Base-by-base conservation (phyloP, 106 monocot species). In the Apostasia shenzhenica region DNA sequence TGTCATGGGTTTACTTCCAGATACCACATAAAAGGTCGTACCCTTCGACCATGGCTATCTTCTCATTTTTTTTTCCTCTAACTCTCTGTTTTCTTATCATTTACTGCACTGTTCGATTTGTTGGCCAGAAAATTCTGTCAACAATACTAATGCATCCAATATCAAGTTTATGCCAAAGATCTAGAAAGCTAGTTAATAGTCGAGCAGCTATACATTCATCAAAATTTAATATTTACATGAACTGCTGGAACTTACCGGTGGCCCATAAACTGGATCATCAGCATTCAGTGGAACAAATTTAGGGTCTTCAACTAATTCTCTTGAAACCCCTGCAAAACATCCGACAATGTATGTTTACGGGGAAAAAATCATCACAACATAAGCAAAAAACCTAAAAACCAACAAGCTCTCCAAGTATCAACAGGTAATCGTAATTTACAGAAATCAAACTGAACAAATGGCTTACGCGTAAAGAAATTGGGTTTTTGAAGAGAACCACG, bases 181-280 rank as follows among this genome's bases (percentile, higher is more conserved):
- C 10, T 46, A 46, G 3, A 6, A 37, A 71, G 48, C 48, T 37
- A 55, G 46, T 60, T 44, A 58, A 7, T 39, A 39, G 0, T 3
- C 14, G 11, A 26, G 52, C 6, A 69, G 3, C 4, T 54, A 13
- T 26, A 13, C 37, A 45, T 2, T 7, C 38, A 8, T 4, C n/a
- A 54, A 5, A 72, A 6, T 50, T 52, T 3, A 8, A 4, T 51
- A 43, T 2, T 37, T 67, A 52, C 58, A 49, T 39, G 59, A 14
- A 50, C 1, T 8, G 39, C 3, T 2, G 43, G 52, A 72, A 83
- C 85, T 79, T 80, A 95, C 94, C 48, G 91, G 88, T 12, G 94
- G 94, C 2, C 94, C 94, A 85, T 79, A 95, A 43, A 88, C 67
- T 55, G 94, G 83, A 73, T 95, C 94, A 61, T 95, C 91, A 61